Conservation (phyloP, 2,329 filamentous ascomycete genomes). For the Apiospora arundinis region DNA sequence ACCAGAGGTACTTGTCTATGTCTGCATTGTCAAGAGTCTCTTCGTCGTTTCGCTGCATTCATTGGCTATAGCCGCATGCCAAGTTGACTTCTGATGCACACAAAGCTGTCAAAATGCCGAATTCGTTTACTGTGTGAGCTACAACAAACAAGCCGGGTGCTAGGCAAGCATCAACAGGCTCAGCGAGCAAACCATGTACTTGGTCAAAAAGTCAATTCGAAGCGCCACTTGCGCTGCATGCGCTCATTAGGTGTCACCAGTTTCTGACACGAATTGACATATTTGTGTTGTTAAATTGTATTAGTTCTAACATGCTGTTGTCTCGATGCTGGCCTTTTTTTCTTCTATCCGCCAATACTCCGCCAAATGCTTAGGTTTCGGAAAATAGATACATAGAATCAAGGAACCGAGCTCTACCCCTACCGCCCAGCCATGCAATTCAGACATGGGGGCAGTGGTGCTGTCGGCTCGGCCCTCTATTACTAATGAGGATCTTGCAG, state of each 20-base stretch:
- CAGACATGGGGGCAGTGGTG: background rate
- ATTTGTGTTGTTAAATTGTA: slow-evolving; percentile 7
- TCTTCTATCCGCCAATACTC: background rate
- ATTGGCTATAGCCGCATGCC: background rate
- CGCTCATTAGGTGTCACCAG: background rate
- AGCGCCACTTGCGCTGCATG: background rate
- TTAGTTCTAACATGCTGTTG: slow-evolving; percentile 16
- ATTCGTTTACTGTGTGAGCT: background rate
- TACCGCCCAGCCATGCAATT: background rate
- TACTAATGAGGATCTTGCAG: slow-evolving; percentile 9
- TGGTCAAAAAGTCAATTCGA: slow-evolving; percentile 7
- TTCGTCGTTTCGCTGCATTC: background rate
- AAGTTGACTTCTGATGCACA: background rate
- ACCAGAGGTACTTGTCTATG: background rate
- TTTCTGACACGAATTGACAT: background rate
- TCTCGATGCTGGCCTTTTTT: background rate
- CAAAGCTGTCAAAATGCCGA: background rate
- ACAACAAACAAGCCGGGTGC: no score
- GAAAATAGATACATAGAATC: slow-evolving; percentile 21
- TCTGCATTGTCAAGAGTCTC: no score
- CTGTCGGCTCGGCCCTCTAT: slow-evolving; percentile 11
- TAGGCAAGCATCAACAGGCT: background rate
- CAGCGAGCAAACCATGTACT: background rate
- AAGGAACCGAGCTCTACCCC: slow-evolving; percentile 10
- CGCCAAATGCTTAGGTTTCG: slow-evolving; percentile 10